Conservation (phyloP, 768 basidiomycete species). For the Melanogaster broomeanus region DNA sequence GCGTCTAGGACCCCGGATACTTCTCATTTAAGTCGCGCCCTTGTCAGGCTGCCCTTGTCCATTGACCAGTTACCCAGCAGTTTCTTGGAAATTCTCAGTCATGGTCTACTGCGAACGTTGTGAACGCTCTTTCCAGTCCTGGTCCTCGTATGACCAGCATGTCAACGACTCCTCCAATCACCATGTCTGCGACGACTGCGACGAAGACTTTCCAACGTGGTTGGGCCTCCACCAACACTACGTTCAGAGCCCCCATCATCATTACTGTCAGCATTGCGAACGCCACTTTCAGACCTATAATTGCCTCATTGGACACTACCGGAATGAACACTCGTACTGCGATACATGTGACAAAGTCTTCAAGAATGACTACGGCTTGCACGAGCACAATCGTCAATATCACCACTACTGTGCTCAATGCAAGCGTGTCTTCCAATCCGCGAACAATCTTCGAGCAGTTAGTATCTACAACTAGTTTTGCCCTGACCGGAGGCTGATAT, state of each 20-base stretch:
- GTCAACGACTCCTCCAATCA: constrained; percentile 38
- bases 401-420: constrained; percentile 49
- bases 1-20: constrained; percentile 30
- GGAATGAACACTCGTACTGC: constrained; percentile 45
- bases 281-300: constrained; percentile 37
- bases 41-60: neutral
- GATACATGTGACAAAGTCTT: constrained; percentile 43
- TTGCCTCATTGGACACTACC: constrained; percentile 44
- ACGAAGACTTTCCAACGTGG: constrained; percentile 44
- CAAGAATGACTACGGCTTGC: constrained; percentile 37
- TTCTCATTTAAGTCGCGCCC: neutral
- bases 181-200: constrained; percentile 47
- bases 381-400: constrained; percentile 49
- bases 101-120: constrained; percentile 44
- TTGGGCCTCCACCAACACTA: constrained; percentile 50
- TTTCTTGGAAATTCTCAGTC: neutral
- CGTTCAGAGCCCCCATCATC: constrained; percentile 48
- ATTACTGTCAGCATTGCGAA: constrained; percentile 55
- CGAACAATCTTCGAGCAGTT: constrained; percentile 15
- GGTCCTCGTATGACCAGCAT: constrained; percentile 38
- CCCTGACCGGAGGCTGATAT: neutral
- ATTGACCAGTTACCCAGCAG: neutral
- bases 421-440: constrained; percentile 41
- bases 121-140: constrained; percentile 34
- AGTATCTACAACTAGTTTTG: neutral